phyloP scores from a whole-genome alignment of 75 land plant species.

The Gnetum montanum region DNA sequence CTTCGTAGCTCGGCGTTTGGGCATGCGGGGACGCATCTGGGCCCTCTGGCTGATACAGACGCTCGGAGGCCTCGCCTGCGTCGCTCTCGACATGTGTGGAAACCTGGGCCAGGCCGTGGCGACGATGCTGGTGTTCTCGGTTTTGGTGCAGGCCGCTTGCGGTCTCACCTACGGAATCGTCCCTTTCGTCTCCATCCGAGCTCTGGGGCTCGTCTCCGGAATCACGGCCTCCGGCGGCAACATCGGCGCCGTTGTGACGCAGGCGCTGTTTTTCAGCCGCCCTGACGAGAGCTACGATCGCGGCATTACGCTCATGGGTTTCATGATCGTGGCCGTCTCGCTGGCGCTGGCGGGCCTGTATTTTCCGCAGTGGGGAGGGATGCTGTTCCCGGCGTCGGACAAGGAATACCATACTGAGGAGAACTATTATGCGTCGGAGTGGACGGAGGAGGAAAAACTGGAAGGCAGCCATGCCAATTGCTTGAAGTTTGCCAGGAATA shows the following conservation, averaged over 20 bases:
- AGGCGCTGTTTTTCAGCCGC: slow-evolving; percentile 51
- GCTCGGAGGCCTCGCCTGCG: slow-evolving; percentile 53
- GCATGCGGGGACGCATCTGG: slow-evolving; percentile 85
- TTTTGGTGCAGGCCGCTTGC: slow-evolving; percentile 62
- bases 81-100: slow-evolving; percentile 37
- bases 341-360: slow-evolving; percentile 30
- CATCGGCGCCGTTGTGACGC: slow-evolving; percentile 58
- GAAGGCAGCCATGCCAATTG: slow-evolving; percentile 30
- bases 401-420: slow-evolving; percentile 29
- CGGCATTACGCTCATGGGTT: slow-evolving; percentile 64
- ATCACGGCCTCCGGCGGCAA: slow-evolving; percentile 75
- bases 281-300: slow-evolving; percentile 36
- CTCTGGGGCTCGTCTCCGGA: slow-evolving; percentile 70
- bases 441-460: slow-evolving; percentile 39
- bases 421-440: slow-evolving; percentile 54
- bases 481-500: slow-evolving; percentile 46
- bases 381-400: slow-evolving; percentile 32
- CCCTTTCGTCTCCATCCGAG: slow-evolving; percentile 75
- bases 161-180: slow-evolving; percentile 75
- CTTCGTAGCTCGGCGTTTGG: slow-evolving; percentile 23
- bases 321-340: slow-evolving; percentile 55
- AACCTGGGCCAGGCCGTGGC: slow-evolving; percentile 32
- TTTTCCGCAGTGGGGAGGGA: slow-evolving; percentile 94
- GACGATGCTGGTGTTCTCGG: slow-evolving; percentile 70
- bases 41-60: slow-evolving; percentile 70